Evolutionary conservation across 257 asterid genomes (phyloP).

Genomic region (Salvia rosmarinus): DNA sequence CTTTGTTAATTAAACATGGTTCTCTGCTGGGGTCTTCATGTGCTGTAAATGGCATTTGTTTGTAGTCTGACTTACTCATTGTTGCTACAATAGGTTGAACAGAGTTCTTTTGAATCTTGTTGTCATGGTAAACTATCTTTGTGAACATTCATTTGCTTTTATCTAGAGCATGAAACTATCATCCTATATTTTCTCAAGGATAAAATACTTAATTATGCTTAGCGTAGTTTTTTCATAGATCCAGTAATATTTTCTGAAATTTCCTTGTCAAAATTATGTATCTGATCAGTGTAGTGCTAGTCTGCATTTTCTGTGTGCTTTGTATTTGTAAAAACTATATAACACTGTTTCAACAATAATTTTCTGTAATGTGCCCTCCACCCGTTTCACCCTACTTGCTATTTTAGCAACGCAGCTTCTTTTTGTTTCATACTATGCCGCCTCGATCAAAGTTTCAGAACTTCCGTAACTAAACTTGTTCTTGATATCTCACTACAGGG

Average conservation of each 20-base stretch:
- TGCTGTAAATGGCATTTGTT: neutral
- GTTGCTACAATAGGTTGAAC: neutral
- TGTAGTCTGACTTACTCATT: neutral
- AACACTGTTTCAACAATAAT: neutral
- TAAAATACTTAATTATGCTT: too few relatives aligned
- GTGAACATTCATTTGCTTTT: neutral
- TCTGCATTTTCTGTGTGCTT: too few relatives aligned
- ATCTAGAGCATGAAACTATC: neutral
- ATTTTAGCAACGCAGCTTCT: neutral
- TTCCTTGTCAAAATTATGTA: too few relatives aligned
- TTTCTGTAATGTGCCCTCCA: neutral
- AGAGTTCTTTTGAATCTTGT: neutral
- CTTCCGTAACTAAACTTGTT: neutral
- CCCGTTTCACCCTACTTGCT: neutral
- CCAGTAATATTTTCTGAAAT: too few relatives aligned
- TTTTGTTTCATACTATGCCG: neutral
- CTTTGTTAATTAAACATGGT: neutral
- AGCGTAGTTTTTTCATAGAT: too few relatives aligned
- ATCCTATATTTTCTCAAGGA: neutral
- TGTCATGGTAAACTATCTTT: too few relatives aligned
- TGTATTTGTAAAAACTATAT: too few relatives aligned
- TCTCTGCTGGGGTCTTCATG: too few relatives aligned
- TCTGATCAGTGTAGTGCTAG: too few relatives aligned
- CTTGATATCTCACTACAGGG: slow-evolving; percentile 26
- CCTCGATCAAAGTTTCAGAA: neutral